Percentiles rank a stretch among this genome's conserved stretches.
These are phyloP conservation scores for Coprinellus micaceus DNA, from an alignment of 768 basidiomycete genomes.

Conservation along the genomic window DNA sequence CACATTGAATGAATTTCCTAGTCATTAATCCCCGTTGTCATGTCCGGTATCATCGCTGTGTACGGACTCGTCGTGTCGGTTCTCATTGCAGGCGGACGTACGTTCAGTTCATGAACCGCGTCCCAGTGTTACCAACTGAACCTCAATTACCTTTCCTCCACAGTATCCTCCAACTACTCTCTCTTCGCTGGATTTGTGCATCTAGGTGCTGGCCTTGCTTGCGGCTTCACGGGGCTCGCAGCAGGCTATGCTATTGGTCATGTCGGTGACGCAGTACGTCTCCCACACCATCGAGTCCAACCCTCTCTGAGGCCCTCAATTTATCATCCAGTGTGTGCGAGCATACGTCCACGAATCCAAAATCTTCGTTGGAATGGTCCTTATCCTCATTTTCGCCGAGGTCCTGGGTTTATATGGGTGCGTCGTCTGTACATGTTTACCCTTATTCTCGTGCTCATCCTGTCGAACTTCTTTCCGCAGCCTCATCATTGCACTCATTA, in stretches of 20 bases:
- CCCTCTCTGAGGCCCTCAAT: neutral
- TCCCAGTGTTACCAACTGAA: neutral
- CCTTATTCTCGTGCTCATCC: neutral
- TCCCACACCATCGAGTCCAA: neutral
- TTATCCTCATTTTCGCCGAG: slow-evolving; percentile 91
- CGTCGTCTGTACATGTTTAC: slow-evolving; percentile 22
- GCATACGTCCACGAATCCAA: slow-evolving; percentile 88
- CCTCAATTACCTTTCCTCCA: slow-evolving; percentile 12
- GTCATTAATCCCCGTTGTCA: slow-evolving; percentile 96
- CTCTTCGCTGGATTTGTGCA: slow-evolving; percentile 88
- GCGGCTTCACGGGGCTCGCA: slow-evolving; percentile 86
- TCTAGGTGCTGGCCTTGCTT: slow-evolving; percentile 87
- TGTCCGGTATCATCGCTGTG: slow-evolving; percentile 97
- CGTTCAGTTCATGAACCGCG: slow-evolving; percentile 18
- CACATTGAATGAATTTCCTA: slow-evolving; percentile 24
- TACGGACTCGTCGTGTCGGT: slow-evolving; percentile 96
- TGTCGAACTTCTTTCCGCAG: slow-evolving; percentile 28
- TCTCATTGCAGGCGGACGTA: slow-evolving; percentile 69
- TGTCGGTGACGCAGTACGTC: slow-evolving; percentile 86
- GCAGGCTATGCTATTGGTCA: slow-evolving; percentile 94
- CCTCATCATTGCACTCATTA: slow-evolving; percentile 84
- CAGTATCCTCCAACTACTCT: slow-evolving; percentile 71
- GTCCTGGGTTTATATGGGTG: slow-evolving; percentile 88
- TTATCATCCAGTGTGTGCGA: slow-evolving; percentile 65
- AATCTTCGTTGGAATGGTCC: slow-evolving; percentile 93